A percentile compares a stretch with the other conserved stretches of the same genome.
These are phyloP conservation scores for Trichosporon inkin DNA, from an alignment of 1,284 basidiomycete species.

Conservation along the genomic window DNA sequence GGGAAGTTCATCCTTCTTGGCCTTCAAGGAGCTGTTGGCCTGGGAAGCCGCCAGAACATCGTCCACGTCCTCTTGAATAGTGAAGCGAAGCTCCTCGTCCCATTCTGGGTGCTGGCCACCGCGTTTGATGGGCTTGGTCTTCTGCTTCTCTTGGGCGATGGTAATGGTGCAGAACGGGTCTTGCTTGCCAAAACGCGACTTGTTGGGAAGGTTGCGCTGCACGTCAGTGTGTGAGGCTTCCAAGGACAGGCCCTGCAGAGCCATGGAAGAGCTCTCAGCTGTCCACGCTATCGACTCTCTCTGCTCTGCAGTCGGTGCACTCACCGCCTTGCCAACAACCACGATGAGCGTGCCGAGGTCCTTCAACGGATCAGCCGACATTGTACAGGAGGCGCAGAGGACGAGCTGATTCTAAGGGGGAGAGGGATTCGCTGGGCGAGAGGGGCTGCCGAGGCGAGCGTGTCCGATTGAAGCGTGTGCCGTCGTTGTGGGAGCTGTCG, in stretches of 20 bases:
- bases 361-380: conserved; percentile 50
- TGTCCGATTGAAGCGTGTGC: no score
- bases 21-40: conserved; percentile 52
- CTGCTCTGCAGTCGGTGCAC: conserved; percentile 43
- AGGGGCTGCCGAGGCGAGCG: no score
- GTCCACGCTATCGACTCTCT: not conserved
- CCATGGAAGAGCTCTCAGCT: not conserved
- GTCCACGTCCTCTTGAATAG: conserved; percentile 74
- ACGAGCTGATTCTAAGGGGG: not conserved
- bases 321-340: conserved; percentile 89
- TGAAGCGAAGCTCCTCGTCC: conserved; percentile 97
- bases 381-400: not conserved
- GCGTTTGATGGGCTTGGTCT: conserved; percentile 82
- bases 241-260: not conserved
- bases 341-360: conserved; percentile 91
- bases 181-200: conserved; percentile 93
- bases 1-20: conserved; percentile 12
- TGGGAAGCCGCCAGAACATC: conserved; percentile 58
- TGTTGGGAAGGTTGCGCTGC: conserved; percentile 88
- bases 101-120: conserved; percentile 98
- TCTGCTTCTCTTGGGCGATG: conserved; percentile 72
- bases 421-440: no score
- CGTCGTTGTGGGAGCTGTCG: no score
- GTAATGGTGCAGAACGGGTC: conserved; percentile 86
- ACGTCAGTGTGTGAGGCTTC: not conserved